Conservation (phyloP, 371 early-diverging fungal species). For the Encephalitozoon intestinalis region DNA sequence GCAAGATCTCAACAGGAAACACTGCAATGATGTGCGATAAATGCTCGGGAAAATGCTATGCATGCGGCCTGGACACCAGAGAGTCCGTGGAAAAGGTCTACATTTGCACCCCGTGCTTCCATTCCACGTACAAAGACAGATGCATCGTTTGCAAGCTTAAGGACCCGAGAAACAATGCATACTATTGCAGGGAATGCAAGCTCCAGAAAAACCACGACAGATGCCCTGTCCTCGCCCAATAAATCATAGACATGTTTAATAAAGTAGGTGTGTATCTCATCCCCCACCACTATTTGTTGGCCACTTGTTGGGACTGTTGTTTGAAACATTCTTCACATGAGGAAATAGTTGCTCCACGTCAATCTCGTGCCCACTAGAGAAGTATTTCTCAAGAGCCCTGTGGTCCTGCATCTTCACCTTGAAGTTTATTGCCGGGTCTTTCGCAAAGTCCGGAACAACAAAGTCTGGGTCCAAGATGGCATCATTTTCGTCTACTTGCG, state of each 20-base stretch:
- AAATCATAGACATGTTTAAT: neutral
- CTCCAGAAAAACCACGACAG: neutral
- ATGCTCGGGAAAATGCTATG: neutral
- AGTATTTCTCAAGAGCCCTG: constrained; percentile 25
- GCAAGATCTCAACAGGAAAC: neutral
- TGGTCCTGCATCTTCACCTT: constrained; percentile 27
- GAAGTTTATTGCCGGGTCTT: constrained; percentile 20
- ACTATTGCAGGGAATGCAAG: neutral
- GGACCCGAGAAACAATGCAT: neutral
- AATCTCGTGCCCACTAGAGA: constrained; percentile 13
- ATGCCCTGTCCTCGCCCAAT: neutral
- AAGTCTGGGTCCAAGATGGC: neutral
- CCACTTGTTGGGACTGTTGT: constrained; percentile 46
- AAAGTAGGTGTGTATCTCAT: neutral
- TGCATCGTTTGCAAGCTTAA: neutral
- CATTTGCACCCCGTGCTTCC: neutral
- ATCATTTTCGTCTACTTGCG: constrained; percentile 23
- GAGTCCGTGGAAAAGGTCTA: neutral
- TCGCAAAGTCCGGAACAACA: constrained; percentile 8
- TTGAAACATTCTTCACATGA: constrained; percentile 28
- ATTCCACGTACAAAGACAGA: neutral
- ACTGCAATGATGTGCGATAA: neutral
- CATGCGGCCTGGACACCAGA: neutral
- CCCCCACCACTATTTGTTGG: neutral
- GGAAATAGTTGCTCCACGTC: constrained; percentile 36